Evolutionary conservation across 2,329 filamentous ascomycete genomes (phyloP).

Genomic region (Ophiobolus disseminans): DNA sequence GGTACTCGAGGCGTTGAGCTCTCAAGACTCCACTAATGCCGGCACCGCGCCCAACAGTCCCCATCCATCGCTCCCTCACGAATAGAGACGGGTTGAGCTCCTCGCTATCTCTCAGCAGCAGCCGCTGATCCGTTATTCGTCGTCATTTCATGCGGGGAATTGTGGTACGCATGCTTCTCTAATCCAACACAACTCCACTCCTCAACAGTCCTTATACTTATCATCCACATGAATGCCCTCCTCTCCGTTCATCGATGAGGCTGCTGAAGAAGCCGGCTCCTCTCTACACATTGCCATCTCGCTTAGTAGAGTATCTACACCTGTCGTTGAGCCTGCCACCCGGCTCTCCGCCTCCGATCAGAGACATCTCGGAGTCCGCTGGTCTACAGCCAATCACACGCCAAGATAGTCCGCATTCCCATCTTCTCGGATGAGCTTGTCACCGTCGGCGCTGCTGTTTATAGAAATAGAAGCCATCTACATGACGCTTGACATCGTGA

Average conservation of each 20-base stretch:
- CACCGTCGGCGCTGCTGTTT: neutral
- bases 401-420: neutral
- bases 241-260: constrained; percentile 1
- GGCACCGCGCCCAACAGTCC: constrained; percentile 13
- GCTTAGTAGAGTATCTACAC: constrained; percentile 4
- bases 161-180: too few relatives aligned
- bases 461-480: neutral
- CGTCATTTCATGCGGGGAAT: constrained; percentile 15
- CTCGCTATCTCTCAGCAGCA: constrained; percentile 31
- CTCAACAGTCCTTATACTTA: neutral
- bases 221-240: constrained; percentile 1
- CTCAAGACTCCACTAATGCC: constrained; percentile 5
- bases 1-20: constrained; percentile 9
- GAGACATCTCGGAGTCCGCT: constrained; percentile 29
- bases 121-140: constrained; percentile 17
- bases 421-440: neutral
- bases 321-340: constrained; percentile 7
- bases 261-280: too few relatives aligned
- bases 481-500: constrained; percentile 1
- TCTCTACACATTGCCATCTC: too few relatives aligned
- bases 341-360: constrained; percentile 33
- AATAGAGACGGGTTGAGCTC: constrained; percentile 19
- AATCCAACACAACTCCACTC: too few relatives aligned
- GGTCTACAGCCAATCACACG: constrained; percentile 17
- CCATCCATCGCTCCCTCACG: constrained; percentile 10